A percentile compares a stretch with the other conserved stretches of the same genome.
phyloP scores from a whole-genome alignment of 2,329 filamentous ascomycete species.

The Pyricularia sp. region DNA sequence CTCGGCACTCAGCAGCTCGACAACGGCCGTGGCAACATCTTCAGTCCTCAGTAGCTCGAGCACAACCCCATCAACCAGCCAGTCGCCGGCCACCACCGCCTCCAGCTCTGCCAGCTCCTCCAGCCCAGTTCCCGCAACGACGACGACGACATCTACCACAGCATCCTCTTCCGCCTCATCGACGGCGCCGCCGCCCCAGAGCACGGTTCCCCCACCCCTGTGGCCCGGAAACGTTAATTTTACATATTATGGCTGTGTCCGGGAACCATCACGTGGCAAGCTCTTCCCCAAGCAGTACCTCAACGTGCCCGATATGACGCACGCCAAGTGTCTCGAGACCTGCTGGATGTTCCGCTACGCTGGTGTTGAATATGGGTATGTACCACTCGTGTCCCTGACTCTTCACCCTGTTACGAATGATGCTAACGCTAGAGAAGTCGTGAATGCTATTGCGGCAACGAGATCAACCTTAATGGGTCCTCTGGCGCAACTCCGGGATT shows the following conservation, averaged over 20 bases:
- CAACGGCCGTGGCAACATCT: neutral
- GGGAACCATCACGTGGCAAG: constrained; percentile 12
- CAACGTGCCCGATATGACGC: constrained; percentile 16
- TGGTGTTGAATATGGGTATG: constrained; percentile 26
- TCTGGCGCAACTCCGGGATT: constrained; percentile 8
- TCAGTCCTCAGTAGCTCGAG: neutral
- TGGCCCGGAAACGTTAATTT: constrained; percentile 12
- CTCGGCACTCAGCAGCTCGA: neutral
- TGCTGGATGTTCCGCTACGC: constrained; percentile 23
- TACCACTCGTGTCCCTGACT: neutral
- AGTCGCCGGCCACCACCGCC: constrained; percentile 6
- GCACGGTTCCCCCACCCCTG: neutral
- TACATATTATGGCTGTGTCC: constrained; percentile 12
- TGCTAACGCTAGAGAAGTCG: constrained; percentile 1
- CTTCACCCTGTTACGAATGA: neutral
- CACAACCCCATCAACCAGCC: neutral
- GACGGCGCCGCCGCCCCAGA: neutral
- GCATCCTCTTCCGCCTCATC: neutral
- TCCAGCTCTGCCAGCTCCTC: constrained; percentile 2
- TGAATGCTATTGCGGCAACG: constrained; percentile 31
- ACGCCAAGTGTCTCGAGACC: constrained; percentile 17
- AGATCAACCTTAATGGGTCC: constrained; percentile 15
- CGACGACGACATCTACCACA: neutral
- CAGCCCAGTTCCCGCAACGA: neutral
- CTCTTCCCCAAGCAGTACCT: constrained; percentile 8